A percentile compares a stretch with the other conserved stretches of the same genome.
These are phyloP conservation scores for Macadamia integrifolia DNA, from an alignment of 164 flowering plant species.

Conservation along the genomic window DNA sequence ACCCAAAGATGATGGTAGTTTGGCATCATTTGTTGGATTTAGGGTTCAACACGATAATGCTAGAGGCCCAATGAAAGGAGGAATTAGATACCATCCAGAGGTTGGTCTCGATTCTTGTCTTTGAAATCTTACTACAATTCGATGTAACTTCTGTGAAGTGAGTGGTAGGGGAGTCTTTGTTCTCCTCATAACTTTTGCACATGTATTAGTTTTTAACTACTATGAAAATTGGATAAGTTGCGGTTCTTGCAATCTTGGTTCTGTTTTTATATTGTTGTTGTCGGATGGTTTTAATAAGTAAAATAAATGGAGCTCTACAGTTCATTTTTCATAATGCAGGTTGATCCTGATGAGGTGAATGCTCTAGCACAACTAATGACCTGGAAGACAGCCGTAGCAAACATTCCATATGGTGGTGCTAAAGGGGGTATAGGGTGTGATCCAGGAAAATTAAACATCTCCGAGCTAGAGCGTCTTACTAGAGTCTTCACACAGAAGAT, in stretches of 20 bases:
- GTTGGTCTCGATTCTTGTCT: conserved; percentile 24
- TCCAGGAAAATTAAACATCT: conserved; percentile 61
- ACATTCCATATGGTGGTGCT: conserved; percentile 95
- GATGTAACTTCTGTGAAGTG: not conserved
- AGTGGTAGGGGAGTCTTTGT: too few relatives aligned
- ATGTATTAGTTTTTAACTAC: too few relatives aligned
- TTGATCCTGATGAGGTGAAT: conserved; percentile 97
- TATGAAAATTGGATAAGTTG: too few relatives aligned
- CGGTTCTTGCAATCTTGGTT: too few relatives aligned
- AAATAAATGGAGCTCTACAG: not conserved
- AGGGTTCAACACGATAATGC: conserved; percentile 90
- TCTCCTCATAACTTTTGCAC: too few relatives aligned
- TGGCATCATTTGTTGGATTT: conserved; percentile 10
- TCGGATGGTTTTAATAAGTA: too few relatives aligned
- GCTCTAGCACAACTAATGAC: conserved; percentile 97
- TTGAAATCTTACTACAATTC: not conserved
- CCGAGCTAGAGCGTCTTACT: conserved; percentile 87
- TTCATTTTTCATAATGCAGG: conserved; percentile 33
- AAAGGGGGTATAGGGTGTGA: conserved; percentile 94
- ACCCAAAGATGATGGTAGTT: too few relatives aligned
- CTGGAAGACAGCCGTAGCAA: conserved; percentile 97
- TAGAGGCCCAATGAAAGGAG: conserved; percentile 99
- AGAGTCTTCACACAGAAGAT: conserved; percentile 95
- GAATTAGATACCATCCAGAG: conserved; percentile 98
- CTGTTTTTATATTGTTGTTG: too few relatives aligned